phyloP scores from a whole-genome alignment of 495 filamentous ascomycete species.

The Annulohypoxylon nitens region DNA sequence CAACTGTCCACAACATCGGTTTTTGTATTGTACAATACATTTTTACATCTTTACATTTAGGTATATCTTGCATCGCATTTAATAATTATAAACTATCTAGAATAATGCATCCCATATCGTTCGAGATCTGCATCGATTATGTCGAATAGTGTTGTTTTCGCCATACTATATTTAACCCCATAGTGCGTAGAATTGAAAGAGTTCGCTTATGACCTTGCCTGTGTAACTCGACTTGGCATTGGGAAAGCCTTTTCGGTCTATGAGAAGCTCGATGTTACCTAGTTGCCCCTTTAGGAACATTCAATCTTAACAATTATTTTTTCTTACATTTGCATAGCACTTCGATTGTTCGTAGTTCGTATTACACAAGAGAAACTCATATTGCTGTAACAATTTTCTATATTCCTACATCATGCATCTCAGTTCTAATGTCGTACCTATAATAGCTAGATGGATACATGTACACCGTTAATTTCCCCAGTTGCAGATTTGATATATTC shows the following conservation, averaged over 20 bases:
- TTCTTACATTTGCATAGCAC: conserved; percentile 1
- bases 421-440: not conserved
- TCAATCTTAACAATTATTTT: conserved; percentile 11
- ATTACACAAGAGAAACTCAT: not conserved
- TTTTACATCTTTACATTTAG: too few species aligned
- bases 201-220: not conserved
- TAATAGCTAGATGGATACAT: conserved; percentile 4
- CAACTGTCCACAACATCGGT: not conserved
- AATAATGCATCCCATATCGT: conserved; percentile 7
- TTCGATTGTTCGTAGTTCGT: conserved; percentile 4
- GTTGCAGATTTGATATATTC: not conserved
- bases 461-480: conserved; percentile 4
- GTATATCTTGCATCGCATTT: not conserved
- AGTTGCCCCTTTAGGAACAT: conserved; percentile 18
- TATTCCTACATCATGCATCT: conserved; percentile 5
- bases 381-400: not conserved
- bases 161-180: not conserved
- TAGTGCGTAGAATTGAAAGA: not conserved
- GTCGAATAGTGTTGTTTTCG: not conserved
- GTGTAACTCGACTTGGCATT: conserved; percentile 21
- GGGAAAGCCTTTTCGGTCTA: not conserved
- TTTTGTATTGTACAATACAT: not conserved
- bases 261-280: not conserved
- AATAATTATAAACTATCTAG: not conserved
- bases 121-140: conserved; percentile 2